Base-by-base conservation (phyloP, 2,329 filamentous ascomycete species). In the Dothidotthia symphoricarpi region DNA sequence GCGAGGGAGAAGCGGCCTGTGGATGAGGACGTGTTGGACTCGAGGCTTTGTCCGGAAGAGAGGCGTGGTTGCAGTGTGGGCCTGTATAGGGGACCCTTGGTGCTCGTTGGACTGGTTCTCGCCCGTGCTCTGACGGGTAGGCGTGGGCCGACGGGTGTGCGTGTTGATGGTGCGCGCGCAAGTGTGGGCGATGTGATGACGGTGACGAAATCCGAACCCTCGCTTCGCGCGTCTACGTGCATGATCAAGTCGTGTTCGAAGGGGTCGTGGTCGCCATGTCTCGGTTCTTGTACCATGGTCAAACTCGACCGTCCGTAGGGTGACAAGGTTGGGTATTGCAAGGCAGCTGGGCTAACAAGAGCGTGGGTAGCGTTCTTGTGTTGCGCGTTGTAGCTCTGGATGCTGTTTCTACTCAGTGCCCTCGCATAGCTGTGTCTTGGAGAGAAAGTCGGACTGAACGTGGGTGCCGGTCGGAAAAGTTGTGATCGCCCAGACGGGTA, bases 171-270 rank as follows among this genome's bases (percentile, higher is more conserved):
- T 15, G 54, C 41, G 25, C 56, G 44, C 13, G 55, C 55, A 5
- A 53, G 16, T 4, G 39, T 39, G 3, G 54, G 43, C 13, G 57
- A 50, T 15, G 61, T 59, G 6, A 54, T 53, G 25, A 64, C 39
- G 0, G 55, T 43, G 10, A 60, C 54, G 5, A 53, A 61, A 19
- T 62, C 53, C 12, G 53, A 52, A 3, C 60, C 63, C 29, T 62
- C 59, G 6, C 53, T 53, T 16, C 51, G 41, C 15, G 52, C 27
- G 14, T 59, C 55, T 5, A 64, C 53, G 13, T 56, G 54, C 3
- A 64, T 45, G 13, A 58, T 50, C 3, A 64, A 36, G 26, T 61
- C 61, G 25, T 59, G 52, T 30, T 63, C 59, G 31, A 59, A 57
- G 2, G 53, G 45, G n/a, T 57, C 55, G 11, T 43, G 34, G 26